Conservation (phyloP, 2,329 filamentous ascomycete genomes). For the Verticillium klebahnii region DNA sequence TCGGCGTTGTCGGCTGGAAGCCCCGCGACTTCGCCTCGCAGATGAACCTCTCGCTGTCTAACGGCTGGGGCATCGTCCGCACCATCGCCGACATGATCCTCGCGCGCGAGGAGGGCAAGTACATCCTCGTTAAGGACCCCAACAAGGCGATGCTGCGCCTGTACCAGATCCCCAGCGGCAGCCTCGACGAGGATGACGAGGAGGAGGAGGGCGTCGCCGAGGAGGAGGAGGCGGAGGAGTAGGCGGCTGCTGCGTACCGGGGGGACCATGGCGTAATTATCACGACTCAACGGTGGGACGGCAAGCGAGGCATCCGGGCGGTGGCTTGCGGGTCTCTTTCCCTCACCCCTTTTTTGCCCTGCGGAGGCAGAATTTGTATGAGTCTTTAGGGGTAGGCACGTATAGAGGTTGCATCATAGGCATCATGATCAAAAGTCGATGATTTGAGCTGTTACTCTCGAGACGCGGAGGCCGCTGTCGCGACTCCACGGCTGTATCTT, state of each 20-base stretch:
- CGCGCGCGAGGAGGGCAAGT: slow-evolving; percentile 74
- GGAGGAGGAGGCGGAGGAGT: slow-evolving; percentile 32
- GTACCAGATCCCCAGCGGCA: slow-evolving; percentile 83
- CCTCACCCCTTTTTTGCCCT: background rate
- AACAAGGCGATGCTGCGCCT: slow-evolving; percentile 94
- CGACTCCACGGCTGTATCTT: too few relatives aligned
- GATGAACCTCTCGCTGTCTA: slow-evolving; percentile 96
- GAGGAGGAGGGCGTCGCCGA: slow-evolving; percentile 48
- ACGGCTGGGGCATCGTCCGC: slow-evolving; percentile 98
- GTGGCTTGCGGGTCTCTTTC: background rate
- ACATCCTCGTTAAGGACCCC: slow-evolving; percentile 81
- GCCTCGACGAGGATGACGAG: slow-evolving; percentile 78
- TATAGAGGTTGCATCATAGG: slow-evolving; percentile 1
- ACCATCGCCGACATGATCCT: slow-evolving; percentile 95
- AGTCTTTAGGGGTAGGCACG: slow-evolving; percentile 1
- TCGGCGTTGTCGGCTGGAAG: slow-evolving; percentile 97
- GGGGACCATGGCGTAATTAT: background rate
- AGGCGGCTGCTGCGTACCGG: slow-evolving; percentile 6
- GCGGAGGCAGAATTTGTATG: slow-evolving; percentile 1
- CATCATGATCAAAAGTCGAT: slow-evolving; percentile 4
- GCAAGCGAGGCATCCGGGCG: background rate
- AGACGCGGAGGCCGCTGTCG: too few relatives aligned
- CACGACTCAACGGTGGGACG: background rate
- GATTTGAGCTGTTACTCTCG: background rate
- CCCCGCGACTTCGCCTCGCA: slow-evolving; percentile 93